Evolutionary conservation across 2,329 filamentous ascomycete species (phyloP), one percentile per base, ranked within the genome.

Genomic region (Neofusicoccum laricinum): DNA sequence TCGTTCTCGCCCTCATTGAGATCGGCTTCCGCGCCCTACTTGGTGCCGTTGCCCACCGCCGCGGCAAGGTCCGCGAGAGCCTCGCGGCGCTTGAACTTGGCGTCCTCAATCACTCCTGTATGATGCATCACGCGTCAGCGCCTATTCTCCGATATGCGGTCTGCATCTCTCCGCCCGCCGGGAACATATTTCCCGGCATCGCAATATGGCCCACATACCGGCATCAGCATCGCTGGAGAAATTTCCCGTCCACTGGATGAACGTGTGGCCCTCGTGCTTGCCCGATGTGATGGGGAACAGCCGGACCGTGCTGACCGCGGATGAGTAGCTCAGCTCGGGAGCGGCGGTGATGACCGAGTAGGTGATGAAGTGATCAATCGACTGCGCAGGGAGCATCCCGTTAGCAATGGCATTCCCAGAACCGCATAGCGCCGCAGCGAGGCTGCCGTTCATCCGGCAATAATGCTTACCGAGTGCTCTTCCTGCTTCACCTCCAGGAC

Each of bases 71-170:
- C 88, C 55, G 86, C 85, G 41, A 91, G 81, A 57, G 88, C 88
- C 74, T 91, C 89, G 59, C 86, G 86, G 67, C 89, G 88, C 84
- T 91, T 91, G 84, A 88, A 91, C 80, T 89, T 90, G 71, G 88
- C 89, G 73, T 91, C 89, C 76, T 89, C 85, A 68, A 91, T 90
- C 65, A 90, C 88, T 69, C 84, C 88, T 90, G 65, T 3, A 62
- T 45, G 21, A 6, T 58, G 53, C 17, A 25, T 25, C 19, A 6
- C 34, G n/a, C 1, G 55, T 59, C 14, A 19, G 57, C 48, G 55
- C 8, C 25, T 50, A 62, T 70, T 45, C 69, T 15, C 38, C 17
- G 21, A n/a, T 8, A 2, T 34, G 15, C 53, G 25, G 40, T 12
- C 38, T 55, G n/a, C n/a, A n/a, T n/a, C n/a, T n/a, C n/a, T n/a